Base-by-base conservation (phyloP, 257 asterid species). In the Primulina eburnea region DNA sequence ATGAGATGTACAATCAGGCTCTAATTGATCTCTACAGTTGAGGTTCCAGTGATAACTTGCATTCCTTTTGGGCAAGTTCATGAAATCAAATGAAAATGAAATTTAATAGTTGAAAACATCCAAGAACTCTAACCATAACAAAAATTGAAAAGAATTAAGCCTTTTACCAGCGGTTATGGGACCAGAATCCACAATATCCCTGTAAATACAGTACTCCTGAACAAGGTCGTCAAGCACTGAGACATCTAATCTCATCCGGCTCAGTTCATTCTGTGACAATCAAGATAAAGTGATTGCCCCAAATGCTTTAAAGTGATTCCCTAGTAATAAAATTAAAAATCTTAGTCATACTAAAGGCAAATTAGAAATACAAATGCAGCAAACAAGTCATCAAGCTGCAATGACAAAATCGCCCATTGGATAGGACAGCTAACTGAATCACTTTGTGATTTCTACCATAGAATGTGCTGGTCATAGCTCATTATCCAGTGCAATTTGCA, bases 161-260 rank as follows among this genome's bases (percentile, higher is more conserved):
- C 56, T 16, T 50, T 72, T 76, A 85, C 97, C 87, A 60, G 86
- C 52, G 70, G 61, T 73, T 16, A 72, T 65, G 26, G 73, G 71
- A 74, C 68, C 75, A 65, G 85, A 77, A 83, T 85, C 91, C 76
- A 89, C 88, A 24, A 94, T 86, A 50, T 98, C 99, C 86, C 98
- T 81, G 72, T 91, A 94, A 74, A 94, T 73, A 77, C 99, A 94
- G 73, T 91, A 91, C 82, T 94, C 99, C 8, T 67, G 95, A 73
- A 94, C 89, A 80, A 94, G 96, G 76, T 89, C 97, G 80, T 94
- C 99, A 78, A 94, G 87, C 70, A 88, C 63, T 14, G 93, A 78
- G 30, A 71, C 77, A 75, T 94, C 86, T 80, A 91, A 60, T 75
- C 84, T 87, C 95, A 84, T 89, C 75, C 96, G 92, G 84, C 98